These are phyloP conservation scores for Didymella sp. DNA, from an alignment of 2,329 filamentous ascomycete species.

Conservation along the genomic window DNA sequence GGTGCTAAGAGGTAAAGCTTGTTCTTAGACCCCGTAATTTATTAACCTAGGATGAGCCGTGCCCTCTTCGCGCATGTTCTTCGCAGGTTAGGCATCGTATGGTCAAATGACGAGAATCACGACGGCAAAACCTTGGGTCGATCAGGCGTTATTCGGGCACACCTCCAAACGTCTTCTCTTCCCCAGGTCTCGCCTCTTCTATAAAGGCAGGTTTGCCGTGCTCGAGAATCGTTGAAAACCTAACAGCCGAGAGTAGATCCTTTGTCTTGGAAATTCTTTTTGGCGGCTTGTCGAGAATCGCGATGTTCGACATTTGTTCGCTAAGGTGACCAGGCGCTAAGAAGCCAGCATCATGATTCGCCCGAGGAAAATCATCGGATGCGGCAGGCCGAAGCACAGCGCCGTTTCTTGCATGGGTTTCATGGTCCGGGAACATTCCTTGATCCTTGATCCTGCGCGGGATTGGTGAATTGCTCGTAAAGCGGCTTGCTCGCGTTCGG, in stretches of 20 bases:
- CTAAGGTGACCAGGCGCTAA: constrained; percentile 20
- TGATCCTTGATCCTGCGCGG: background rate
- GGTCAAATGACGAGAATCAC: constrained; percentile 19
- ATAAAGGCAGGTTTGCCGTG: constrained; percentile 16
- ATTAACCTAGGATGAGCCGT: constrained; percentile 20
- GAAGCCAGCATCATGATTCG: constrained; percentile 17
- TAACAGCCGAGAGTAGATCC: constrained; percentile 2
- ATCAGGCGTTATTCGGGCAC: constrained; percentile 16
- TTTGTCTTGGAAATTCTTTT: constrained; percentile 17
- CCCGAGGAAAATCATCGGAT: constrained; percentile 7
- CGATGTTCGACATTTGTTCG: constrained; percentile 13
- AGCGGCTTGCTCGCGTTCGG: constrained; percentile 15
- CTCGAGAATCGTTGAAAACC: background rate
- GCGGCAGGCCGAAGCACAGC: constrained; percentile 8
- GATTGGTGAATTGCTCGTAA: constrained; percentile 1
- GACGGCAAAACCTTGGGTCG: constrained; percentile 14
- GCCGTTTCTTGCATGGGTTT: constrained; percentile 6
- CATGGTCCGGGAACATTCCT: constrained; percentile 4
- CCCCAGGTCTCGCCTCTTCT: background rate
- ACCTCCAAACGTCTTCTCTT: constrained; percentile 4
- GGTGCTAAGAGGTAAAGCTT: constrained; percentile 17
- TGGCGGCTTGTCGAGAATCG: constrained; percentile 19
- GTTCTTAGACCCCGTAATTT: constrained; percentile 17
- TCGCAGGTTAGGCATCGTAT: constrained; percentile 15
- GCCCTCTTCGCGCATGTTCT: constrained; percentile 18